A percentile compares a stretch with the other conserved stretches of the same genome.
These are phyloP conservation scores for Penicillium palitans DNA, from an alignment of 2,329 filamentous ascomycete species.

Conservation along the genomic window DNA sequence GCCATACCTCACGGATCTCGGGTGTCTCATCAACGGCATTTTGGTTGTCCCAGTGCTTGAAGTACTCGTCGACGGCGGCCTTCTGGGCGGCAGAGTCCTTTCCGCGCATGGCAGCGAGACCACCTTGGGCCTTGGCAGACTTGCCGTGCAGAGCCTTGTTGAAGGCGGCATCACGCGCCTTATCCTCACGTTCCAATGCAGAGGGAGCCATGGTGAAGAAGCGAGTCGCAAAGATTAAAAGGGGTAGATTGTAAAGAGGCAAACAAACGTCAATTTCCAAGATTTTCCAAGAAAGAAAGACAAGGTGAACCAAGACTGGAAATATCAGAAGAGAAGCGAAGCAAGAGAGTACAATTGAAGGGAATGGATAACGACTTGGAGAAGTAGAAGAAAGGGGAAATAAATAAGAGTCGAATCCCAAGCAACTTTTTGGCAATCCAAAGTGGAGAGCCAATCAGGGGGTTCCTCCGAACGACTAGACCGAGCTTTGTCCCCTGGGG, in stretches of 20 bases:
- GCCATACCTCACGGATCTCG: conserved; percentile 71
- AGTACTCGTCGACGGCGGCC: conserved; percentile 85
- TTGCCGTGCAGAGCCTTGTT: conserved; percentile 82
- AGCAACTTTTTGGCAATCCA: conserved; percentile 26
- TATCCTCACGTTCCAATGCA: conserved; percentile 76
- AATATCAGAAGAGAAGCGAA: conserved; percentile 14
- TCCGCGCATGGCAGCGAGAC: conserved; percentile 77
- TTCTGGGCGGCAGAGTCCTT: conserved; percentile 80
- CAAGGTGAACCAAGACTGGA: conserved; percentile 4
- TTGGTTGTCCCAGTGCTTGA: conserved; percentile 96
- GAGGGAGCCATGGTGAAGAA: conserved; percentile 51
- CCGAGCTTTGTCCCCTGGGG: conserved; percentile 10
- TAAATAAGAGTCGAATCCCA: conserved; percentile 23
- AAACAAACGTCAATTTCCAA: conserved; percentile 14
- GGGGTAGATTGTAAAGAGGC: conserved; percentile 21
- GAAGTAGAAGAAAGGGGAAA: conserved; percentile 18
- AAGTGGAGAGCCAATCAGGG: conserved; percentile 12
- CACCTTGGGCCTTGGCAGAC: conserved; percentile 68
- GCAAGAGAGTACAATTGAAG: conserved; percentile 14
- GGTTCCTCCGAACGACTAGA: conserved; percentile 10
- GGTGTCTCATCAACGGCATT: conserved; percentile 75
- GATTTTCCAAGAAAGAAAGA: neutral
- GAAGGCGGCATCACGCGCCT: conserved; percentile 83
- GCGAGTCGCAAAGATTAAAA: conserved; percentile 19
- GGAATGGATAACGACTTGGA: conserved; percentile 13